These are phyloP conservation scores for Hortiboletus flavorubellus DNA, from an alignment of 768 basidiomycete species.

Conservation along the genomic window DNA sequence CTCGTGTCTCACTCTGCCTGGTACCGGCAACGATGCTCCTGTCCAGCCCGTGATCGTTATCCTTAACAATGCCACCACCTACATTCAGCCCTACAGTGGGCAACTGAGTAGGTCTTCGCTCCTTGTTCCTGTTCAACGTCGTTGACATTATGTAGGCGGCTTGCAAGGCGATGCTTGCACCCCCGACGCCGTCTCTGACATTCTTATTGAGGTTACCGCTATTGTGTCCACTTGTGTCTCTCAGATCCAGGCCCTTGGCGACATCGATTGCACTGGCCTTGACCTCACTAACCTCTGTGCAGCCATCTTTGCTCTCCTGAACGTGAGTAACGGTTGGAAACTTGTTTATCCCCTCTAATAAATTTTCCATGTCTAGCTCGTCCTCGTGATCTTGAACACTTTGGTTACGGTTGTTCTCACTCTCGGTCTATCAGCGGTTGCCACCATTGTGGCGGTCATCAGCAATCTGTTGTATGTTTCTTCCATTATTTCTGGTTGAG, in stretches of 20 bases:
- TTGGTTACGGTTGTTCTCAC: slow-evolving; percentile 3
- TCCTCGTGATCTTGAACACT: slow-evolving; percentile 1
- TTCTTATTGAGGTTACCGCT: slow-evolving; percentile 13
- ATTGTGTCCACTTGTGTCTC: slow-evolving; percentile 4
- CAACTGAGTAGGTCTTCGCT: slow-evolving; percentile 5
- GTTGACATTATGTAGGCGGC: not conserved
- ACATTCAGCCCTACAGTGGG: slow-evolving; percentile 1
- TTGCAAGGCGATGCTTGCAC: slow-evolving; percentile 5
- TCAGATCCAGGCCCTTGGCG: slow-evolving; percentile 6
- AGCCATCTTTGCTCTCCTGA: slow-evolving; percentile 4
- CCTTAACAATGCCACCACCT: slow-evolving; percentile 7
- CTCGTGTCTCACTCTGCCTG: slow-evolving; percentile 5
- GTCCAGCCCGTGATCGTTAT: slow-evolving; percentile 13
- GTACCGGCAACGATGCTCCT: slow-evolving; percentile 4
- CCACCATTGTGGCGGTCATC: not conserved
- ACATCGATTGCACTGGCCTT: slow-evolving; percentile 8
- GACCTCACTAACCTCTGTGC: slow-evolving; percentile 2
- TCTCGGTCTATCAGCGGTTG: slow-evolving; percentile 1
- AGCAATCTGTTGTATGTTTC: slow-evolving; percentile 14
- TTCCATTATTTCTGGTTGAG: not conserved
- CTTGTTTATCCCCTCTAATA: not conserved
- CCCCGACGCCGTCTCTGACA: slow-evolving; percentile 1
- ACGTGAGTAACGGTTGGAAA: not conserved
- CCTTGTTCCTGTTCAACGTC: not conserved
- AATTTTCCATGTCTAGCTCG: not conserved